A percentile compares a stretch with the other conserved stretches of the same genome.
These are phyloP conservation scores for Ampelomyces quisqualis DNA, from an alignment of 2,329 filamentous ascomycete genomes.

Conservation along the genomic window DNA sequence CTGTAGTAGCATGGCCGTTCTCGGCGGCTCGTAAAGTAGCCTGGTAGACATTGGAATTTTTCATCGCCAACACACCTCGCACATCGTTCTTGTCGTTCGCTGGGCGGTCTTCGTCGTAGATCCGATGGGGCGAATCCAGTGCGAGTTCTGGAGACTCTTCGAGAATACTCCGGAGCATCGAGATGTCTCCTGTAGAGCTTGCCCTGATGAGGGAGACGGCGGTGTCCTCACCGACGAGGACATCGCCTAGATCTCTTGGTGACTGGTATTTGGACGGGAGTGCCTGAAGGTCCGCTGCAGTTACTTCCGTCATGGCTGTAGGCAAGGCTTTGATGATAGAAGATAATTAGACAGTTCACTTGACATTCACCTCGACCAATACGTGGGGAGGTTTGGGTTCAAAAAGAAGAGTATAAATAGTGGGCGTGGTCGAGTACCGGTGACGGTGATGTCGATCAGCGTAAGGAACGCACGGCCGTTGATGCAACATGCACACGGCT, in stretches of 20 bases:
- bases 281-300: neutral
- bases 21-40: conserved; percentile 5
- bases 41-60: conserved; percentile 2
- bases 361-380: neutral
- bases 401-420: no score
- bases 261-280: conserved; percentile 3
- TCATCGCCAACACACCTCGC: conserved; percentile 2
- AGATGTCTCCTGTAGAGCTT: conserved; percentile 8
- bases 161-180: conserved; percentile 3
- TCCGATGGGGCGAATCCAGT: conserved; percentile 4
- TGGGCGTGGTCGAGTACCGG: no score
- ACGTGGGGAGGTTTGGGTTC: no score
- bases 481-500: no score
- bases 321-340: neutral
- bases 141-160: conserved; percentile 5
- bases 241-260: conserved; percentile 5
- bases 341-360: neutral
- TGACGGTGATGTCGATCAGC: neutral
- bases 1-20: conserved; percentile 5
- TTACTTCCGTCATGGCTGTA: neutral
- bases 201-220: conserved; percentile 5
- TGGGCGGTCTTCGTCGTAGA: conserved; percentile 1
- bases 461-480: no score
- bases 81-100: neutral
- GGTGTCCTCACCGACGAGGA: conserved; percentile 7